phyloP scores from a whole-genome alignment of 495 filamentous ascomycete genomes.

The Aspergillus biplanus region DNA sequence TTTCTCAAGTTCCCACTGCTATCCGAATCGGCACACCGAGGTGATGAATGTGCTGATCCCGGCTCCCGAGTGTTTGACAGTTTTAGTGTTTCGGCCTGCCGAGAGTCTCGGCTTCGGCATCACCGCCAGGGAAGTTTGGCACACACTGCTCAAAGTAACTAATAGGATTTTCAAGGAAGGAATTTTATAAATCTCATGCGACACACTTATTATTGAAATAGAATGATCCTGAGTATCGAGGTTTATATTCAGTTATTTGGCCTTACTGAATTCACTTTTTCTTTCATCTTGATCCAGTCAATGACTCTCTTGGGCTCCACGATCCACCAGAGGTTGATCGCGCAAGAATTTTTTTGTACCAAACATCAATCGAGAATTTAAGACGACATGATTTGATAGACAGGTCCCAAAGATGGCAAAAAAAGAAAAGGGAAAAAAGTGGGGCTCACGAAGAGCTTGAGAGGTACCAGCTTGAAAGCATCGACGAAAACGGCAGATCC shows the following conservation, averaged over 20 bases:
- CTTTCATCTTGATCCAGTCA: too few species aligned
- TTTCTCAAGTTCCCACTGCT: conserved; percentile 4
- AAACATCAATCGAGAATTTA: not conserved
- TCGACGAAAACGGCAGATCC: conserved; percentile 1
- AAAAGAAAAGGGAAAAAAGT: not conserved
- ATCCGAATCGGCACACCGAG: conserved; percentile 30
- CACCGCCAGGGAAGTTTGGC: too few species aligned
- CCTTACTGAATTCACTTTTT: too few species aligned
- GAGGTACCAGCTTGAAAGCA: not conserved
- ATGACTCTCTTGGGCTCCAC: too few species aligned
- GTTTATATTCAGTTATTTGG: too few species aligned
- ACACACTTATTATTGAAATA: too few species aligned
- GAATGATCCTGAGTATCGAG: too few species aligned
- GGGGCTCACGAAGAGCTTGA: not conserved
- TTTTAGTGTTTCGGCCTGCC: conserved; percentile 20
- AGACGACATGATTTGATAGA: not conserved
- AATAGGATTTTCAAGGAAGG: too few species aligned
- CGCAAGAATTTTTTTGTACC: not conserved
- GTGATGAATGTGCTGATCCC: conserved; percentile 1
- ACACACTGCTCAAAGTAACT: too few species aligned
- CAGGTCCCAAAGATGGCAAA: not conserved
- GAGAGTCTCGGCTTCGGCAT: conserved; percentile 14
- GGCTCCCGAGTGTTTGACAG: conserved; percentile 20
- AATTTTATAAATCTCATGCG: too few species aligned
- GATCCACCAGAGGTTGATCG: not conserved